A percentile compares a stretch with the other conserved stretches of the same genome.
These are phyloP conservation scores for Agaricus subrufescens DNA, from an alignment of 768 basidiomycete species.

Conservation along the genomic window DNA sequence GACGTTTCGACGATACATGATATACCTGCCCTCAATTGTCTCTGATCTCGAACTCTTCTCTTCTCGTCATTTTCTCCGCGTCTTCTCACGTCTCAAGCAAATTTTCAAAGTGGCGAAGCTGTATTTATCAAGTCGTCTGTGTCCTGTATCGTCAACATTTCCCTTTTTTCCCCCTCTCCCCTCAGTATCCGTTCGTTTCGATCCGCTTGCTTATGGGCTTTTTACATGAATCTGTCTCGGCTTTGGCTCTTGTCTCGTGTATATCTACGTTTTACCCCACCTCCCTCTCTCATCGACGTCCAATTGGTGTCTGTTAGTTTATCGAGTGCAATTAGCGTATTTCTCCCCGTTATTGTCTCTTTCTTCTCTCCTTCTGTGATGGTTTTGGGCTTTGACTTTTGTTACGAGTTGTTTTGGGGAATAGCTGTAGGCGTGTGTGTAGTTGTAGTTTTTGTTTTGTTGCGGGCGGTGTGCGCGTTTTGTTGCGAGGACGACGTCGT, in stretches of 20 bases:
- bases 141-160: no score
- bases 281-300: not conserved
- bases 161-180: not conserved
- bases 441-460: not conserved
- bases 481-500: not conserved
- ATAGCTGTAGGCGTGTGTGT: not conserved
- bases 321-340: constrained; percentile 8
- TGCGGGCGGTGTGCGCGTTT: not conserved
- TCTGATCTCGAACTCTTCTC: not conserved
- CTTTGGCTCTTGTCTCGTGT: not conserved
- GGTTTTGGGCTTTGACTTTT: not conserved
- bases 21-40: not conserved
- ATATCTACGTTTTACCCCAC: not conserved
- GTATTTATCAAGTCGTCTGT: no score
- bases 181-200: not conserved
- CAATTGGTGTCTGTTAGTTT: constrained; percentile 3
- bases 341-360: constrained; percentile 1
- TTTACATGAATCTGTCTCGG: not conserved
- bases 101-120: no score
- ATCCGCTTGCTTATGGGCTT: no score
- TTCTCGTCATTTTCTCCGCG: not conserved
- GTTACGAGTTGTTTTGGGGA: not conserved
- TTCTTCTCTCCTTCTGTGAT: not conserved
- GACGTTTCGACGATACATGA: no score
- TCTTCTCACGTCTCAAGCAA: not conserved